Evolutionary conservation across 257 asterid genomes (phyloP).

Genomic region (Scutellaria barbata): DNA sequence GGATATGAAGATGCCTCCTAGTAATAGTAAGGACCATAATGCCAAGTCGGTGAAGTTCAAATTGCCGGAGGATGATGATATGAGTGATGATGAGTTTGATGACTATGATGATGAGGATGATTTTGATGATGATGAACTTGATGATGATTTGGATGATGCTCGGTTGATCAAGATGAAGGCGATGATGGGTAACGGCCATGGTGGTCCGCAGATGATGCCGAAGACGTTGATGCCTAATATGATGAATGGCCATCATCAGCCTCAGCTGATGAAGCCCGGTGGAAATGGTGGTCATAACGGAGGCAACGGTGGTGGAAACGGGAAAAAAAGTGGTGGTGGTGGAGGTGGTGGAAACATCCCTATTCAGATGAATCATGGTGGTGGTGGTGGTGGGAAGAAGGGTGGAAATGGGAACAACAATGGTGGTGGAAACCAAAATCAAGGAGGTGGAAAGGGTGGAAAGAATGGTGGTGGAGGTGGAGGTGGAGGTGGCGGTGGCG

Average conservation of each 20-base stretch:
- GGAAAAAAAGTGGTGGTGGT: conserved; percentile 43
- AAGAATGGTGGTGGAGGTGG: conserved; percentile 49
- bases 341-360: conserved; percentile 39
- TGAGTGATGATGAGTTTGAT: conserved; percentile 53
- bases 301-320: conserved; percentile 31
- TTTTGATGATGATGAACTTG: conserved; percentile 57
- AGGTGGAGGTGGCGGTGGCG: conserved; percentile 33
- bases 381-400: conserved; percentile 53
- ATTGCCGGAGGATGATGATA: conserved; percentile 64
- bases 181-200: conserved; percentile 45
- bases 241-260: conserved; percentile 58
- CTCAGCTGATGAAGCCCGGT: conserved; percentile 50
- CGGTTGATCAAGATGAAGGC: conserved; percentile 61
- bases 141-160: conserved; percentile 60
- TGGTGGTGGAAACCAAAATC: conserved; percentile 52
- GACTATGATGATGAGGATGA: conserved; percentile 44
- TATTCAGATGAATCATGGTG: conserved; percentile 40
- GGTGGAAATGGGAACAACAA: conserved; percentile 41
- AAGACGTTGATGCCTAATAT: conserved; percentile 55
- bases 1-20: conserved; percentile 53
- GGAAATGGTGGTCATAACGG: conserved; percentile 28
- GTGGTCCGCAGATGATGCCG: conserved; percentile 57
- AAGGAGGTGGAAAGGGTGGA: conserved; percentile 55
- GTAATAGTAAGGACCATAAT: conserved; percentile 38
- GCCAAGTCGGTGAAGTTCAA: conserved; percentile 63